Conservation (phyloP, 129 eudicot species). For the Mikania micrantha region DNA sequence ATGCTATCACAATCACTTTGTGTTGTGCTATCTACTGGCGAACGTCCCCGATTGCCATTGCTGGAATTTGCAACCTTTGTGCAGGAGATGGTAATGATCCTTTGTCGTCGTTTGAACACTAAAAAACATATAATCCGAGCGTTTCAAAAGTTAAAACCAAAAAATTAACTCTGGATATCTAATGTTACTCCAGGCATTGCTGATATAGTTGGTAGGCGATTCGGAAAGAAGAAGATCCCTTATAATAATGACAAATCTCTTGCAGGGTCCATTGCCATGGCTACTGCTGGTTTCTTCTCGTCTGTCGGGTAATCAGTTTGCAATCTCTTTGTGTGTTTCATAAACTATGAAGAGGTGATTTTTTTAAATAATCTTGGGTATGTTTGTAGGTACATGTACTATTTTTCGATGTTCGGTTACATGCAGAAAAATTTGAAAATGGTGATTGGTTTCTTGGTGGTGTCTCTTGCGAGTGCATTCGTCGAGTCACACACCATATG, state of each 20-base stretch:
- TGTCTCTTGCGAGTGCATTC: slow-evolving; percentile 54
- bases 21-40: slow-evolving; percentile 2
- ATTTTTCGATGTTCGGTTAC: slow-evolving; percentile 67
- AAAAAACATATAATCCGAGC: no score
- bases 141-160: no score
- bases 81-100: neutral
- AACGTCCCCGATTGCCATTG: neutral
- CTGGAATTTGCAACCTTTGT: neutral
- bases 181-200: slow-evolving; percentile 65
- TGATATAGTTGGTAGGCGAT: slow-evolving; percentile 79
- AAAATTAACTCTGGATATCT: no score
- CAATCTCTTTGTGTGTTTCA: neutral
- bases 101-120: no score
- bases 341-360: neutral
- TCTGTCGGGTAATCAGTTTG: slow-evolving; percentile 58
- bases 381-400: slow-evolving; percentile 64
- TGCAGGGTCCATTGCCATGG: slow-evolving; percentile 71
- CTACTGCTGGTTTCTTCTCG: slow-evolving; percentile 56
- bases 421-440: slow-evolving; percentile 40
- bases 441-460: slow-evolving; percentile 52
- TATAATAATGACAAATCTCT: slow-evolving; percentile 61
- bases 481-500: slow-evolving; percentile 88
- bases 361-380: neutral
- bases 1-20: neutral
- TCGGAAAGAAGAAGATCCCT: slow-evolving; percentile 63